Evolutionary conservation across 768 basidiomycete species (phyloP), one percentile per base, ranked within the genome.

Genomic region (Kwoniella dejecticola): DNA sequence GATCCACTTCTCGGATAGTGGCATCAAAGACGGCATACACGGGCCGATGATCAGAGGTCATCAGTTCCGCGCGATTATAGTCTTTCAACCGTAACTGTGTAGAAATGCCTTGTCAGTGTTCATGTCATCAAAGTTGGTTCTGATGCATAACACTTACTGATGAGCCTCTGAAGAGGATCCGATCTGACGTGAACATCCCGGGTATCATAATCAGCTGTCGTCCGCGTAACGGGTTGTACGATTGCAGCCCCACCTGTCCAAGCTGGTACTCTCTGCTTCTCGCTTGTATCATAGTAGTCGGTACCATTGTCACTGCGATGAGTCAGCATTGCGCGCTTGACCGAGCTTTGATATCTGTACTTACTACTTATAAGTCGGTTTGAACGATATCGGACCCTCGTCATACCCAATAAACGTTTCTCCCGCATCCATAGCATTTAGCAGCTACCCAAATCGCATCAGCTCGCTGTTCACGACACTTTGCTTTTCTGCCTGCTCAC

Each of bases 11-110:
- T 41, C 89, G 85, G 17, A 97, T 85, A 53, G 87, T 84, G 1
- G 87, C 87, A 52, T 85, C 82, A 80, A 96, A 93, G 6, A 91
- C 79, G 4, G 86, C 91, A 69, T 89, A 95, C 3, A 99, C 95
- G 76, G 96, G 96, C 74, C 89, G 87, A 76, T 99, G 96, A 80
- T 99, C 96, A 5, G 96, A 99, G n/a, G 89, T 86, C 71, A 82
- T 83, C 58, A 99, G 80, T 68, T 95, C 91, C 6, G 90, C 88
- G 61, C 92, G 83, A 19, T 87, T 86, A 77, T 99, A 99, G 8
- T 86, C 83, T 0, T 84, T 82, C 46, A 93, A 82, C 63, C 91
- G 87, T 24, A 97, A 82, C 67, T 76, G 63, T 0, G 23, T 23
- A 19, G 5, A 26, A 3, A 0, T 3, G 26, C 4, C 42, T 40